Percentiles rank a stretch among this genome's conserved stretches.
Conservation (phyloP, 257 asterid genomes). For the Coffea eugenioides region DNA sequence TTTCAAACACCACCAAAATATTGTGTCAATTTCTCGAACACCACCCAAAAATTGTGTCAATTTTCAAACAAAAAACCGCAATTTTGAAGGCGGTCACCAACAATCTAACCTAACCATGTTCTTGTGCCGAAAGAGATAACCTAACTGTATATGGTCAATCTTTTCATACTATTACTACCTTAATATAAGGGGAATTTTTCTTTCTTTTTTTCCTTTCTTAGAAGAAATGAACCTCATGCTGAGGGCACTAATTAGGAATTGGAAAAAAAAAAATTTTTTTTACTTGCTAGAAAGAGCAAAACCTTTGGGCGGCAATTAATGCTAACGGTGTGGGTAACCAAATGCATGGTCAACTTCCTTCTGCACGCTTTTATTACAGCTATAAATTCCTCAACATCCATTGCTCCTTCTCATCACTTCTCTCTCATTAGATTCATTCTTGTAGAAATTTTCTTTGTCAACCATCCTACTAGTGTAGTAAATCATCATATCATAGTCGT, state of each 20-base stretch:
- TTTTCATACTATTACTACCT: background rate
- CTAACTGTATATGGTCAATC: background rate
- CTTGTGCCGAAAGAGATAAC: background rate
- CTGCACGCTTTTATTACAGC: constrained; percentile 26
- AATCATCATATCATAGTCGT: constrained; percentile 8
- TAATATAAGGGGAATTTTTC: background rate
- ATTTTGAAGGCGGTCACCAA: constrained; percentile 30
- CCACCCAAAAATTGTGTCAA: constrained; percentile 5
- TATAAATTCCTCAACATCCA: constrained; percentile 51
- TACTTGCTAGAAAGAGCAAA: background rate
- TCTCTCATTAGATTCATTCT: background rate
- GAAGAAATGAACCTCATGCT: background rate
- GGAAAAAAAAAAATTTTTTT: background rate
- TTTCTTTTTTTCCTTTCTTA: too few species aligned
- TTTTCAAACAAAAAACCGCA: background rate
- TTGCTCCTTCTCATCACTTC: constrained; percentile 28
- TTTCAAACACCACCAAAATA: background rate
- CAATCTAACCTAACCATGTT: constrained; percentile 24
- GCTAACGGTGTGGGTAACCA: constrained; percentile 47
- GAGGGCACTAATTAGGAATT: background rate
- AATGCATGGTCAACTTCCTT: constrained; percentile 64
- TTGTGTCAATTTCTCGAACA: background rate
- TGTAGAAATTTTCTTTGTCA: background rate
- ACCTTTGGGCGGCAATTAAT: constrained; percentile 47
- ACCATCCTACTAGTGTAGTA: too few species aligned